Evolutionary conservation across 345 rosid genomes (phyloP), one percentile per base, ranked within the genome.

Genomic region (Eucalyptus albens): DNA sequence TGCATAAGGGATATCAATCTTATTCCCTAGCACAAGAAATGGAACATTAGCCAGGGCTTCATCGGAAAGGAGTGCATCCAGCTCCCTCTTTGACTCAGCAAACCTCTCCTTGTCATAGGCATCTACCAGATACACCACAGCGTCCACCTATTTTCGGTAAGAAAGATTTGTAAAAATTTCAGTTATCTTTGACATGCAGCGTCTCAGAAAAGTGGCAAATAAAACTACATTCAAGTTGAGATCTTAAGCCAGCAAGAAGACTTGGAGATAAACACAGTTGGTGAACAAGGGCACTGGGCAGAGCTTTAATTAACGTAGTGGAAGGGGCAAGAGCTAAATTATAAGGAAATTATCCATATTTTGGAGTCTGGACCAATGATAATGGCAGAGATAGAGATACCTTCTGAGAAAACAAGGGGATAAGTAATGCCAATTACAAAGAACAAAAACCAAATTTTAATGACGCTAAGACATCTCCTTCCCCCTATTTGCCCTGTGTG

Each of bases 51-150:
- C 94, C 17, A 94, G 90, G 87, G 94, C 44, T 89, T 95, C 96
- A 89, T 94, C 94, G 5, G 94, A 95, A 26, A 95, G 94, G 86
- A 95, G 94, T 8, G 95, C 95, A 88, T 94, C 95, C 80, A 94
- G 89, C 92, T 94, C 95, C 87, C 91, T 92, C 93, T 92, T 95
- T 5, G 96, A 93, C 86, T 95, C 95, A 9, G 93, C 93, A 91
- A 95, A 92, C 89, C 94, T 92, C 88, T 93, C 96, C 94, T 94
- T 94, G 93, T 94, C 96, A 59, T 92, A 92, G 60, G 95, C 95
- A 89, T 95, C 96, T 53, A 95, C 96, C 86, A 94, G 91, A 93
- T 95, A 95, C 33, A 95, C 96, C 77, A 93, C 95, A 11, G 95
- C 94, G 51, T 95, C 96, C 42, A 95, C 95, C 94, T 94, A 86